Conservation (phyloP, 1,284 basidiomycete species). For the Neolentinus lepideus region DNA sequence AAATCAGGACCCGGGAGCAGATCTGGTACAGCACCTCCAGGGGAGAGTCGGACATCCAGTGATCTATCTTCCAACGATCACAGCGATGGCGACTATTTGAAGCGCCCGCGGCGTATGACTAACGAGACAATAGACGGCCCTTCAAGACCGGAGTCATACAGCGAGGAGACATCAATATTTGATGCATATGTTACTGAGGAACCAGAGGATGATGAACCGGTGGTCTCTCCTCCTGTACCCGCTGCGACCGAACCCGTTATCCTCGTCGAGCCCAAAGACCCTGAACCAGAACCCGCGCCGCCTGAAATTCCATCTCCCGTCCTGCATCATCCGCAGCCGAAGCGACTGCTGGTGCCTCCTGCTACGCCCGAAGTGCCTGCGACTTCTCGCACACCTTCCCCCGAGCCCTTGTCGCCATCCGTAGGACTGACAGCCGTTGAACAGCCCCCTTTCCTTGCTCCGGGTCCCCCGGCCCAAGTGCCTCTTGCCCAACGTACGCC, state of each 20-base stretch:
- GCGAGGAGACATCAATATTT: slow-evolving; percentile 74
- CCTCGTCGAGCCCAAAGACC: slow-evolving; percentile 4
- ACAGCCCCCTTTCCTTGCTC: slow-evolving; percentile 29
- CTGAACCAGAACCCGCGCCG: neutral
- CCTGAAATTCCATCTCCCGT: slow-evolving; percentile 26
- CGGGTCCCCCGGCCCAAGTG: slow-evolving; percentile 33
- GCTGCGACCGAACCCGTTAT: slow-evolving; percentile 10
- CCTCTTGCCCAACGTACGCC: slow-evolving; percentile 14
- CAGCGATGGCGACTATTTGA: slow-evolving; percentile 33
- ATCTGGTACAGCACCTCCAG: slow-evolving; percentile 21
- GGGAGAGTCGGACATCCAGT: slow-evolving; percentile 43
- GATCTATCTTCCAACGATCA: slow-evolving; percentile 68
- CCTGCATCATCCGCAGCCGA: slow-evolving; percentile 51
- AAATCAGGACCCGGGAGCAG: slow-evolving; percentile 27
- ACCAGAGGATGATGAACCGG: slow-evolving; percentile 27
- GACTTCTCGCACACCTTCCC: slow-evolving; percentile 40
- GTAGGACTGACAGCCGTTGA: slow-evolving; percentile 13
- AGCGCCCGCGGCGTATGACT: slow-evolving; percentile 9
- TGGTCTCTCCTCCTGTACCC: slow-evolving; percentile 23
- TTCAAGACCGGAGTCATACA: slow-evolving; percentile 58
- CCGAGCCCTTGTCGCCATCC: slow-evolving; percentile 26
- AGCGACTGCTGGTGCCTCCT: slow-evolving; percentile 26
- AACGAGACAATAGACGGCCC: slow-evolving; percentile 14
- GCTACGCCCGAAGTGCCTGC: slow-evolving; percentile 22
- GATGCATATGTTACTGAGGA: slow-evolving; percentile 70